These are phyloP conservation scores for Ceratocystiopsis sp. DNA, from an alignment of 2,329 filamentous ascomycete genomes.

Conservation along the genomic window DNA sequence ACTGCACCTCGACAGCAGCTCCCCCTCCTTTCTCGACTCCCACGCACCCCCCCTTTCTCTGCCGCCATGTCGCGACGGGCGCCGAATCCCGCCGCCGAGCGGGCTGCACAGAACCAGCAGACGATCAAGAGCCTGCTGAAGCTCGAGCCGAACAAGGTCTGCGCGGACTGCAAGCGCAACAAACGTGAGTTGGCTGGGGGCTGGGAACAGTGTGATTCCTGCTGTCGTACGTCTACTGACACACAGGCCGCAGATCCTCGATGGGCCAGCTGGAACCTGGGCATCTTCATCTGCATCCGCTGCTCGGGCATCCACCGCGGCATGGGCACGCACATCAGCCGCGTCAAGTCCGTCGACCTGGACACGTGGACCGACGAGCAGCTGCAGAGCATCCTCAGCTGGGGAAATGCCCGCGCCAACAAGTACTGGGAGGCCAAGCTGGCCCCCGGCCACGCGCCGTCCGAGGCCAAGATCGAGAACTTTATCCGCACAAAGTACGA, in stretches of 20 bases:
- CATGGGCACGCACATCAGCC: conserved; percentile 97
- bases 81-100: conserved; percentile 63
- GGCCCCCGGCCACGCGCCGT: conserved; percentile 76
- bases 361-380: conserved; percentile 99
- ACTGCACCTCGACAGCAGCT: too few relatives aligned
- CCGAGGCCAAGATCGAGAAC: conserved; percentile 97
- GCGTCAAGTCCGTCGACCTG: conserved; percentile 94
- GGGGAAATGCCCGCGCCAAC: conserved; percentile 93
- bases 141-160: conserved; percentile 87
- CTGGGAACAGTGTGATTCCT: too few relatives aligned
- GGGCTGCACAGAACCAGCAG: conserved; percentile 80
- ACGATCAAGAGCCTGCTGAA: conserved; percentile 93
- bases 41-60: too few relatives aligned
- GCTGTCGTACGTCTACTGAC: too few relatives aligned
- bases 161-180: conserved; percentile 97
- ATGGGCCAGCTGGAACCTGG: conserved; percentile 99
- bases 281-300: conserved; percentile 93
- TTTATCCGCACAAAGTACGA: conserved; percentile 99
- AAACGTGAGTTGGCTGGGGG: conserved; percentile 49
- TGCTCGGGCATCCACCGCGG: conserved; percentile 97
- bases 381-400: conserved; percentile 78
- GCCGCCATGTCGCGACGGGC: conserved; percentile 57
- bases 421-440: conserved; percentile 98
- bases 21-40: too few relatives aligned
- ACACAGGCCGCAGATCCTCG: conserved; percentile 52